phyloP scores from a whole-genome alignment of 2,329 filamentous ascomycete genomes.

The Beauveria scarabaeidicola region DNA sequence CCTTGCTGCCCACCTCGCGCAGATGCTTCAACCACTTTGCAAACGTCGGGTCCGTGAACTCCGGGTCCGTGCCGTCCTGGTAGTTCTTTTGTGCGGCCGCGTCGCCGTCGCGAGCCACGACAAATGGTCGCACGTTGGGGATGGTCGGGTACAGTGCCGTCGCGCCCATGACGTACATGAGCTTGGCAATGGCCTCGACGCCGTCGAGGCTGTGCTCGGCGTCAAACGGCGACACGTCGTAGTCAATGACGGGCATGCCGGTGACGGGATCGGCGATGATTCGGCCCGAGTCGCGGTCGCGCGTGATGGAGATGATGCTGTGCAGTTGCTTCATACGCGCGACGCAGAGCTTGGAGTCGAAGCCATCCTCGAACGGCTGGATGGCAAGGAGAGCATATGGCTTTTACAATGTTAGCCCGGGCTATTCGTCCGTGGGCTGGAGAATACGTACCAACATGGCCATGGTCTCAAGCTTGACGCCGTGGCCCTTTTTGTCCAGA shows the following conservation, averaged over 20 bases:
- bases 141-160: conserved; percentile 65
- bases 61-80: conserved; percentile 23
- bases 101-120: conserved; percentile 23
- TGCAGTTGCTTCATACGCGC: conserved; percentile 61
- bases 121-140: conserved; percentile 55
- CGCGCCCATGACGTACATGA: conserved; percentile 71
- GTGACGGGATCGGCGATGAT: conserved; percentile 64
- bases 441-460: conserved; percentile 51
- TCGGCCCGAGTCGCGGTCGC: conserved; percentile 67
- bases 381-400: conserved; percentile 48
- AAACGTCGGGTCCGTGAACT: conserved; percentile 53
- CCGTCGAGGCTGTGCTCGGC: conserved; percentile 63
- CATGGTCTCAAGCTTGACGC: conserved; percentile 69
- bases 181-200: conserved; percentile 61
- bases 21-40: conserved; percentile 49
- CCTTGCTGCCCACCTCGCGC: conserved; percentile 36
- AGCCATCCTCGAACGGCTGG: conserved; percentile 57
- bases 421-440: too few relatives aligned
- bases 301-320: conserved; percentile 63
- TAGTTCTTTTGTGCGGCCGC: conserved; percentile 14
- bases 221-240: conserved; percentile 64
- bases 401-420: conserved; percentile 7
- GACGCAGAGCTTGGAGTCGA: conserved; percentile 64
- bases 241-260: conserved; percentile 58
- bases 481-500: conserved; percentile 71